Conservation (phyloP, 1,139 yeast genomes). For the Suhomyces maxii region DNA sequence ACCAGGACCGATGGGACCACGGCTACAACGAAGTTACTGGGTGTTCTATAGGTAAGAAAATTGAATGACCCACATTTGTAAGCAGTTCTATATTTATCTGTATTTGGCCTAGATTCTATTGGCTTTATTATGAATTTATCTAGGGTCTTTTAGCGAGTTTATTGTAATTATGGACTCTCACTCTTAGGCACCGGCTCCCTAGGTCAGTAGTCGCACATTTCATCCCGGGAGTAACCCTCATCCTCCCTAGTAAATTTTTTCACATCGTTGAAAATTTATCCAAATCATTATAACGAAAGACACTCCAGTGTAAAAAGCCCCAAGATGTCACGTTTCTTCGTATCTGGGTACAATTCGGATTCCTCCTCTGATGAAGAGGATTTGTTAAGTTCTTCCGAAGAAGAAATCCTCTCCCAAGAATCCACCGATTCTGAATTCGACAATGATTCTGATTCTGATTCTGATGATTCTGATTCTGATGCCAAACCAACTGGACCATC, state of each 20-base stretch:
- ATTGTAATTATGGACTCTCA: too few relatives aligned
- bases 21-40: too few relatives aligned
- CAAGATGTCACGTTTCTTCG: slow-evolving; percentile 75
- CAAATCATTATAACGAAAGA: slow-evolving; percentile 6
- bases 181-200: too few relatives aligned
- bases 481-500: slow-evolving; percentile 54
- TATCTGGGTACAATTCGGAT: slow-evolving; percentile 59
- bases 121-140: too few relatives aligned
- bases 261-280: slow-evolving; percentile 20
- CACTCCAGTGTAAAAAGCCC: background rate
- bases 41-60: too few relatives aligned
- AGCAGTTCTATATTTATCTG: too few relatives aligned
- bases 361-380: slow-evolving; percentile 80
- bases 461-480: slow-evolving; percentile 41
- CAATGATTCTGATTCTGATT: slow-evolving; percentile 35
- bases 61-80: too few relatives aligned
- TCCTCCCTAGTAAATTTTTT: slow-evolving; percentile 11
- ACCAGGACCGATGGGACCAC: too few relatives aligned
- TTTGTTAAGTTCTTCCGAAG: slow-evolving; percentile 67
- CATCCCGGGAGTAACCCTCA: slow-evolving; percentile 10
- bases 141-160: too few relatives aligned
- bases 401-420: slow-evolving; percentile 48
- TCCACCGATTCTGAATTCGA: slow-evolving; percentile 39
- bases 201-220: slow-evolving; percentile 1
- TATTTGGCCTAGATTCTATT: too few relatives aligned